Base-by-base conservation (phyloP, 2,329 filamentous ascomycete species). In the Lasiodiplodia sp. region DNA sequence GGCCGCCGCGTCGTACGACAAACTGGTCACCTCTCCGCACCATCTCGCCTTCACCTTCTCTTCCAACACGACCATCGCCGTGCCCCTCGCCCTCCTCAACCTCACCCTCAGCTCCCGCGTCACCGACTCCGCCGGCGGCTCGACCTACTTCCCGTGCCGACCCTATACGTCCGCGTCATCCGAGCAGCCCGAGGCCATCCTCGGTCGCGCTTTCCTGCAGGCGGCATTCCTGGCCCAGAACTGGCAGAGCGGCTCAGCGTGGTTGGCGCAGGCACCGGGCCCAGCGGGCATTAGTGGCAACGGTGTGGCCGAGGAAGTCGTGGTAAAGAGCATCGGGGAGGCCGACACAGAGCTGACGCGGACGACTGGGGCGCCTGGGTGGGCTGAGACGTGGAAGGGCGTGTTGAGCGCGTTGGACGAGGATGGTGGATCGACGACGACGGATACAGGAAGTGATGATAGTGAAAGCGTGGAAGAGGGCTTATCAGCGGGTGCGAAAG, bases 151-250 rank as follows among this genome's bases (percentile, higher is more conserved):
- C 67, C 83, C 82, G 1, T 85, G 83, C 69, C 70, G 68, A 4
- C 72, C 75, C 18, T 73, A 72, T 62, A 75, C 76, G 0, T 11
- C 62, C 31, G 1, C 37, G 0, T 62, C 57, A 5, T 31, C 38
- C 5, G 8, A 3, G 1, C 31, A 40, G 18, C 40, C 40, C 18
- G 40, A n/a, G 0, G 34, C 28, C 31, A 73, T 73, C 3, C 78
- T 85, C 2, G 83, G 84, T 0, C 78, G 82, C n/a, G 80, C 82
- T 0, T 85, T 84, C 69, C 74, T 85, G 1, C 83, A 85, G 69
- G 82, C 82, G 38, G 82, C 83, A 2, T 85, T 85, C 55, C 68
- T 85, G 0, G 82, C 37, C 3, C 51, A 56, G 31, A 67, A 67
- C 52, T 67, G 51, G 52, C 31, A 37, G 28, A 38, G 16, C n/a